Evolutionary conservation across 148 eudicot species (phyloP), one percentile per base, ranked within the genome.

Genomic region (Drosera capensis): DNA sequence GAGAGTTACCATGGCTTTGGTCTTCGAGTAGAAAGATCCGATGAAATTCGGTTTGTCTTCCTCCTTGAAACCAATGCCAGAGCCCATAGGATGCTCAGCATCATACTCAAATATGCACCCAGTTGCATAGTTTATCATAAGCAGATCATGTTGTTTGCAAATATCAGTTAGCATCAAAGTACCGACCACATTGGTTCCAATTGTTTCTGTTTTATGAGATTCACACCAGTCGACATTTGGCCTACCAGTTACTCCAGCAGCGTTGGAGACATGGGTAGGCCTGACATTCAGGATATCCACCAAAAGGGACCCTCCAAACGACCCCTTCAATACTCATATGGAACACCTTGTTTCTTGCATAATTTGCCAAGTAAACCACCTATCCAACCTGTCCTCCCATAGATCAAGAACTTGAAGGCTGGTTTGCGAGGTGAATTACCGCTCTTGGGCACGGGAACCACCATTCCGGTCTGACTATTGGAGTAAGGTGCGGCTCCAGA

Each of bases 191-290:
- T 77, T 77, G 29, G 74, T 40, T 15, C 84, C 67, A 45, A 77
- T 77, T 23, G 84, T 77, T 62, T 77, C 84, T 7, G 79, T 56
- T 58, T 70, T 77, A 55, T 77, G 84, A 24, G 55, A 31, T 56
- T 77, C 84, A 57, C 84, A 77, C 84, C 84, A 77, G 56, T 77
- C 84, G 16, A 77, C 84, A 62, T 77, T 77, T 20, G 84, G 84
- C 44, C 84, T 64, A 20, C 84, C 84, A 12, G 84, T 77, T 28
- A 77, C 71, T 36, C 84, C 84, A 67, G 84, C 79, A 55, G 84
- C 71, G 56, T 77, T 77, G 20, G 73, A 64, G 21, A 77, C 84
- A 58, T 77, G 84, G 11, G 77, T 73, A 2, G 84, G 84, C 52
- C 64, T 73, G 35, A 67, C 56, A 48, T 54, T 46, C 40, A 36